A percentile compares a stretch with the other conserved stretches of the same genome.
These are phyloP conservation scores for Arthrobotrys iridis DNA, from an alignment of 2,329 filamentous ascomycete species.

Conservation along the genomic window DNA sequence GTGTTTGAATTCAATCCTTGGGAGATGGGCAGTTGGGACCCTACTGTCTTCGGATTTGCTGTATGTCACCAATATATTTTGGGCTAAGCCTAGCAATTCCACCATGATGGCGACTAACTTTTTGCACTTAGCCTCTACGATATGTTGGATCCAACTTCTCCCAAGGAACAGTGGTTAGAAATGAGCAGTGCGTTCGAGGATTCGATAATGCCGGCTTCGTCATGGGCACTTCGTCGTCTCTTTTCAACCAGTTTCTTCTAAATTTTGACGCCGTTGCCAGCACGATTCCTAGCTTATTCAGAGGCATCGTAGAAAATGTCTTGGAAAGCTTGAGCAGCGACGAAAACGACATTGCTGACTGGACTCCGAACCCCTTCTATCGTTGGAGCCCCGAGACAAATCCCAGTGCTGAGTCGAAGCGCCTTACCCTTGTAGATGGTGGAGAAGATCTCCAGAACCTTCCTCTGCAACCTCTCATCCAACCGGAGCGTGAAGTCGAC, in stretches of 20 bases:
- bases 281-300: constrained; percentile 61
- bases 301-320: constrained; percentile 67
- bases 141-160: constrained; percentile 79
- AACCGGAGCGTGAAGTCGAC: constrained; percentile 76
- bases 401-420: constrained; percentile 66
- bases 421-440: constrained; percentile 79
- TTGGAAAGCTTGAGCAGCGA: constrained; percentile 62
- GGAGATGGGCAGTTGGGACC: constrained; percentile 81
- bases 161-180: constrained; percentile 67
- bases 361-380: constrained; percentile 79
- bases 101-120: constrained; percentile 71
- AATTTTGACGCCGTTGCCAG: constrained; percentile 68
- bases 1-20: constrained; percentile 81
- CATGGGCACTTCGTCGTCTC: constrained; percentile 83
- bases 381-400: constrained; percentile 71
- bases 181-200: constrained; percentile 73
- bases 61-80: constrained; percentile 19
- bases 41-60: constrained; percentile 73
- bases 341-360: constrained; percentile 78
- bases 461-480: constrained; percentile 79
- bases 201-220: constrained; percentile 85
- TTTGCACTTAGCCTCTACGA: constrained; percentile 67
- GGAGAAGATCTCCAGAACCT: constrained; percentile 82
- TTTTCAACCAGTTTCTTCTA: constrained; percentile 83
- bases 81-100: constrained; percentile 66